These are phyloP conservation scores for Staphylotrichum longicolle DNA, from an alignment of 495 filamentous ascomycete species.

Conservation along the genomic window DNA sequence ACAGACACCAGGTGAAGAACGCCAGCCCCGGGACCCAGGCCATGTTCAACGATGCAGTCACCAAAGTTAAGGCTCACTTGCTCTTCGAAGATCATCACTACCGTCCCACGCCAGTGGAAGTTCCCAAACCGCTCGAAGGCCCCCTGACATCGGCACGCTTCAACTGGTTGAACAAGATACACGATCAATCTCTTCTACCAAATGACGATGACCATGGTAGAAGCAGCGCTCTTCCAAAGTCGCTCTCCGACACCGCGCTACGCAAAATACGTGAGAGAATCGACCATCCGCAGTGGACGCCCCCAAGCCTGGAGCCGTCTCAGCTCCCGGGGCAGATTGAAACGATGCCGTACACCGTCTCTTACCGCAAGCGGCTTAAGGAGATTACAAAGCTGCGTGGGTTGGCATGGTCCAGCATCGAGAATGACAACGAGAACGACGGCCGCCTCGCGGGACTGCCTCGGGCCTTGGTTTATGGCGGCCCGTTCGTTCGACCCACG, in stretches of 20 bases:
- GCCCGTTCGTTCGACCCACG: constrained; percentile 23
- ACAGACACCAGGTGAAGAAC: constrained; percentile 18
- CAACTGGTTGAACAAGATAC: constrained; percentile 19
- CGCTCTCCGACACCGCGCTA: constrained; percentile 6
- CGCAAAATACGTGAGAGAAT: background rate
- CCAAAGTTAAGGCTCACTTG: constrained; percentile 28
- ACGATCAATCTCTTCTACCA: constrained; percentile 17
- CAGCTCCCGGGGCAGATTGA: constrained; percentile 23
- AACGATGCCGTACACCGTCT: constrained; percentile 22
- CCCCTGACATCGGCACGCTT: constrained; percentile 26
- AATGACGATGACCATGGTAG: background rate
- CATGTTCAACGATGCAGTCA: constrained; percentile 28
- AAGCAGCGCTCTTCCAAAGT: constrained; percentile 15
- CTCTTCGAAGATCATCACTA: constrained; percentile 31
- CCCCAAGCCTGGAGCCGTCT: background rate
- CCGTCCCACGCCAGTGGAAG: constrained; percentile 17
- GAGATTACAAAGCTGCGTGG: constrained; percentile 3
- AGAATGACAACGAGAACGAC: background rate
- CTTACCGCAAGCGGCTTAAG: constrained; percentile 10
- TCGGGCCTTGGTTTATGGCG: constrained; percentile 21
- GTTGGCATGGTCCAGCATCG: constrained; percentile 7
- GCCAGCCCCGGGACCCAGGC: constrained; percentile 20
- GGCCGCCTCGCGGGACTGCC: constrained; percentile 18
- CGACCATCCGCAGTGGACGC: constrained; percentile 23
- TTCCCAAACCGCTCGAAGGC: constrained; percentile 11